These are phyloP conservation scores for Typha latifolia DNA, from an alignment of 176 grass and related monocot species.

Conservation along the genomic window DNA sequence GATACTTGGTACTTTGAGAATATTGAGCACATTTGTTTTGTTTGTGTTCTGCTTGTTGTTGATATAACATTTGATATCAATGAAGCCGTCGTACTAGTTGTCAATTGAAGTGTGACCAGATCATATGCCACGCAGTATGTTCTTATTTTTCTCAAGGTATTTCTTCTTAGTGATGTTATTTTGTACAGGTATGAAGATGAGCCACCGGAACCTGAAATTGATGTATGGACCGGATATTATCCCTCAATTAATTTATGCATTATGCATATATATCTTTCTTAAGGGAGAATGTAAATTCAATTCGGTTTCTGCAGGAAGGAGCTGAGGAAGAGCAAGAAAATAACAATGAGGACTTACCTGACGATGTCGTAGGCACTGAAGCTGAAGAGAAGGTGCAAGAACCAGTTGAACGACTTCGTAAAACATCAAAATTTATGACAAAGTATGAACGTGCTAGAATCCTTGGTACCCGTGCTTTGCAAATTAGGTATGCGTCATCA, in stretches of 20 bases:
- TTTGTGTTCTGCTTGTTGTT: too few relatives aligned
- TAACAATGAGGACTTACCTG: slow-evolving; percentile 58
- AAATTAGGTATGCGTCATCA: slow-evolving; percentile 54
- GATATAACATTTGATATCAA: too few relatives aligned
- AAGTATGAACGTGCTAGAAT: slow-evolving; percentile 95
- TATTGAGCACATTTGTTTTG: too few relatives aligned
- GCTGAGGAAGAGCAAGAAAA: slow-evolving; percentile 60
- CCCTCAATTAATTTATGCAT: not conserved
- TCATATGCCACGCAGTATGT: not conserved
- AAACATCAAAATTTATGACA: slow-evolving; percentile 87
- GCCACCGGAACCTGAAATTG: slow-evolving; percentile 59
- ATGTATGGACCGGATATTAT: slow-evolving; percentile 28
- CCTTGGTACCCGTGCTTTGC: slow-evolving; percentile 75
- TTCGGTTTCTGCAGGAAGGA: slow-evolving; percentile 45
- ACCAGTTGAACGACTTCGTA: slow-evolving; percentile 25
- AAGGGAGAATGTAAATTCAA: not conserved
- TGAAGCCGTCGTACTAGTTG: not conserved
- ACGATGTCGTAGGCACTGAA: slow-evolving; percentile 48
- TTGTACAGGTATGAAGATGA: slow-evolving; percentile 70
- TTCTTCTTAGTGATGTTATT: not conserved
- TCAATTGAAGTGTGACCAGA: not conserved
- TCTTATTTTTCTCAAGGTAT: not conserved
- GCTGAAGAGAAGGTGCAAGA: slow-evolving; percentile 60
- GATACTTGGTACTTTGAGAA: too few relatives aligned
- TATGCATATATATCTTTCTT: not conserved